phyloP scores from a whole-genome alignment of 73 alveolate species.

The Paraurostyla sp. region DNA sequence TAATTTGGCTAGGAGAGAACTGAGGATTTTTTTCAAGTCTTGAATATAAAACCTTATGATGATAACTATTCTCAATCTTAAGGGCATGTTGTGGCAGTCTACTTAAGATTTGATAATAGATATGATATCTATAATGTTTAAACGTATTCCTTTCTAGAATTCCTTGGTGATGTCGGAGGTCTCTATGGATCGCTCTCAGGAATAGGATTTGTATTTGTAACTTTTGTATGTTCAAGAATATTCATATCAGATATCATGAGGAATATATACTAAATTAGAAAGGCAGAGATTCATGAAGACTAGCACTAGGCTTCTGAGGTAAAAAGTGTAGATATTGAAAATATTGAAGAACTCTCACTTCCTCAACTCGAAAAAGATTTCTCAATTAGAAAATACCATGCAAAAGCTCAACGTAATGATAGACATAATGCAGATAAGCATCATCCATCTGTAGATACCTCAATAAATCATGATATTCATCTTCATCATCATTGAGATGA shows the following conservation, averaged over 20 bases:
- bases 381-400: no score
- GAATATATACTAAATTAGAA: constrained; percentile 28
- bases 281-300: background rate
- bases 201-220: constrained; percentile 7
- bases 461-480: no score
- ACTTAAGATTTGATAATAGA: constrained; percentile 22
- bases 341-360: background rate
- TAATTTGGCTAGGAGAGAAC: constrained; percentile 24
- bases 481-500: no score
- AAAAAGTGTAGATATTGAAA: background rate
- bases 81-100: constrained; percentile 26
- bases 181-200: constrained; percentile 6
- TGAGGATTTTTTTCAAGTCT: constrained; percentile 13
- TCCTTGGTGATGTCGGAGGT: constrained; percentile 51
- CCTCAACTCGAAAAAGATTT: no score
- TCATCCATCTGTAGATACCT: no score
- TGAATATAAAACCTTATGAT: background rate
- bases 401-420: no score
- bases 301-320: background rate
- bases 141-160: background rate
- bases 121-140: background rate
- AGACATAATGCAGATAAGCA: no score
- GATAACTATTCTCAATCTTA: background rate
- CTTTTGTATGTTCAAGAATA: background rate
- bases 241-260: constrained; percentile 2